A percentile compares a stretch with the other conserved stretches of the same genome.
phyloP scores from a whole-genome alignment of 805 yeast species.

The Priceomyces haplophilus region DNA sequence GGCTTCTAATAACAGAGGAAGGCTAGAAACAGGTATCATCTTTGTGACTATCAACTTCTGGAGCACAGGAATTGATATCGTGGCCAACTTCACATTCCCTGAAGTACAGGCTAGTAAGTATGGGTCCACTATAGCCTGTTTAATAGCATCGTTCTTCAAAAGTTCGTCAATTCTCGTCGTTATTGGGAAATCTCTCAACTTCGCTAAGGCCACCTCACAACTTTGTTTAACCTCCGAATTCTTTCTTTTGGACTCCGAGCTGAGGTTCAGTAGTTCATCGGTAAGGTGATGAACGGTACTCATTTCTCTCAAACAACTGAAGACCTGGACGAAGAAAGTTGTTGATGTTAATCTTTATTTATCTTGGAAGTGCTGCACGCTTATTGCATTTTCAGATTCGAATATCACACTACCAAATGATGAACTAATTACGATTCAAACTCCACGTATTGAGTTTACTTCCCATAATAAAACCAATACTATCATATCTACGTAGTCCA shows the following conservation, averaged over 20 bases:
- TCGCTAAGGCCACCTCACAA: conserved; percentile 21
- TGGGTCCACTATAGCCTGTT: conserved; percentile 42
- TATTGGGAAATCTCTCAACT: conserved; percentile 10
- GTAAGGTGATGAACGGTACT: conserved; percentile 44
- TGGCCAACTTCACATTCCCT: conserved; percentile 68
- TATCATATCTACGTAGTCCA: too few relatives aligned
- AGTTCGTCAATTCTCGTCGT: conserved; percentile 18
- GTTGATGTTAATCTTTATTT: neutral
- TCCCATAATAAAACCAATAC: too few relatives aligned
- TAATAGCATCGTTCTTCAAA: conserved; percentile 10
- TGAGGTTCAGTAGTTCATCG: conserved; percentile 57
- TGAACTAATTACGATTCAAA: too few relatives aligned
- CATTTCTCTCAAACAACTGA: conserved; percentile 11
- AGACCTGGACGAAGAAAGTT: neutral
- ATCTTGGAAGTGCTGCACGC: neutral
- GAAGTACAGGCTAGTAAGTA: conserved; percentile 70
- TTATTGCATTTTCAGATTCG: neutral
- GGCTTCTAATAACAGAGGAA: conserved; percentile 60
- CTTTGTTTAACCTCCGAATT: conserved; percentile 63
- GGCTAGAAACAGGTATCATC: conserved; percentile 51
- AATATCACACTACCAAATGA: neutral
- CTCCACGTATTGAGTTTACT: too few relatives aligned
- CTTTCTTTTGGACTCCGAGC: conserved; percentile 69
- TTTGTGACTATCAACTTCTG: conserved; percentile 55
- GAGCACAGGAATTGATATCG: conserved; percentile 69